These are phyloP conservation scores for Colletotrichum cuscutae DNA, from an alignment of 2,329 filamentous ascomycete genomes.

Conservation along the genomic window DNA sequence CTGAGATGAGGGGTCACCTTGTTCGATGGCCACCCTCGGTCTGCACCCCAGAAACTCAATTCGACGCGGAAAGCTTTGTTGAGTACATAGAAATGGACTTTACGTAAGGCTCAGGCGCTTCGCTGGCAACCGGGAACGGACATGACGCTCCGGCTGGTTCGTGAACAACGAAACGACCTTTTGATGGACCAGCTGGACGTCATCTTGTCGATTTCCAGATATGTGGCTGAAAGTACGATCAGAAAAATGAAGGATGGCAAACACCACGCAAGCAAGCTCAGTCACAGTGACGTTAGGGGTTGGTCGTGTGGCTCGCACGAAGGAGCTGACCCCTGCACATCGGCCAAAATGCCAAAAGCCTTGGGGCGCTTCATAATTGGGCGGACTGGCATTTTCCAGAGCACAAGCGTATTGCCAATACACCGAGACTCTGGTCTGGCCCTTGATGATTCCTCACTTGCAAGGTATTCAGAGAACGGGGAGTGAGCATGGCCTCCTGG, in stretches of 20 bases:
- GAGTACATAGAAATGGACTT: background rate
- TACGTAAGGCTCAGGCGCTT: conserved; percentile 10
- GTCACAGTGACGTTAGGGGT: conserved; percentile 23
- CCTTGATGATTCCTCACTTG: conserved; percentile 7
- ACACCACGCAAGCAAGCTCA: conserved; percentile 3
- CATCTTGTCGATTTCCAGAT: background rate
- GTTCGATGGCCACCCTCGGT: background rate
- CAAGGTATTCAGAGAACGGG: background rate
- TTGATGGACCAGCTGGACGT: conserved; percentile 2
- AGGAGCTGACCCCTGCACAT: conserved; percentile 26
- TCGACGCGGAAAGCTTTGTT: background rate
- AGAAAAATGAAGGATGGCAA: background rate
- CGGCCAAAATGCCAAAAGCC: background rate
- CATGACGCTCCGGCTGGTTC: conserved; percentile 17
- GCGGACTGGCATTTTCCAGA: background rate
- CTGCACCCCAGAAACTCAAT: conserved; percentile 22
- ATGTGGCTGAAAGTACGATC: conserved; percentile 18
- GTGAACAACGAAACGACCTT: background rate
- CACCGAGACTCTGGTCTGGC: conserved; percentile 3
- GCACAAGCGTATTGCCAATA: conserved; percentile 18
- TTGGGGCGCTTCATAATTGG: conserved; percentile 26
- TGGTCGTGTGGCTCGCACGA: conserved; percentile 29
- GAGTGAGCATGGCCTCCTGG: background rate
- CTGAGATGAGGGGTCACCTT: conserved; percentile 5
- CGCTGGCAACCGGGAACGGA: conserved; percentile 6